phyloP scores from a whole-genome alignment of 345 rosid species.

The Lepidium sativum region DNA sequence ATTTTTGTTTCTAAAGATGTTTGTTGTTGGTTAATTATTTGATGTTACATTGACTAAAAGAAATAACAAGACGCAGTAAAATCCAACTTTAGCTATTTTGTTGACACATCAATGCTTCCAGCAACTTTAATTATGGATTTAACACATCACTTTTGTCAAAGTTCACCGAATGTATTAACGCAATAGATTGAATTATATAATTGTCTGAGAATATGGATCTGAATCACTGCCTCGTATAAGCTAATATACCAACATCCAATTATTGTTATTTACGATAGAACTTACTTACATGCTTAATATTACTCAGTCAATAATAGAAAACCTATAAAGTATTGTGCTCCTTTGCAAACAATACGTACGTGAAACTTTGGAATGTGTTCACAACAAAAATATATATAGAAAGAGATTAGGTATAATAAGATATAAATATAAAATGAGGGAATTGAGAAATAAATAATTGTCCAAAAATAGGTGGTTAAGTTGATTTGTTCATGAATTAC shows the following conservation, averaged over 20 bases:
- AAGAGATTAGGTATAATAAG: background rate
- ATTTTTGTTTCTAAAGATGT: background rate
- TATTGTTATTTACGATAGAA: background rate
- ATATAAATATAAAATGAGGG: no score
- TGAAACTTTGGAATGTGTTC: background rate
- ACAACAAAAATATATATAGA: background rate
- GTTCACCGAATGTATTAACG: background rate
- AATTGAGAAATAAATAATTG: no score
- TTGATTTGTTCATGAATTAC: no score
- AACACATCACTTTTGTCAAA: background rate
- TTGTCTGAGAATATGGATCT: background rate
- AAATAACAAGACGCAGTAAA: background rate
- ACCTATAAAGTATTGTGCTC: background rate
- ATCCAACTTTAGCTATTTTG: background rate
- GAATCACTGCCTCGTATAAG: background rate
- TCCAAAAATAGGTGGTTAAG: no score
- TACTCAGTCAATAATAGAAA: background rate
- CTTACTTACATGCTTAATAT: background rate
- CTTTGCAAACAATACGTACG: background rate
- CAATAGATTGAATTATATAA: background rate
- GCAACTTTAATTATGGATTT: background rate
- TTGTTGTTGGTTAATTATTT: background rate
- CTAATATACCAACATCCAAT: background rate
- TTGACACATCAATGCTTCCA: slow-evolving; percentile 2
- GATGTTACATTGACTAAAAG: background rate